phyloP scores from a whole-genome alignment of 1,139 yeast species.

The Sugiyamaella neomexicana region DNA sequence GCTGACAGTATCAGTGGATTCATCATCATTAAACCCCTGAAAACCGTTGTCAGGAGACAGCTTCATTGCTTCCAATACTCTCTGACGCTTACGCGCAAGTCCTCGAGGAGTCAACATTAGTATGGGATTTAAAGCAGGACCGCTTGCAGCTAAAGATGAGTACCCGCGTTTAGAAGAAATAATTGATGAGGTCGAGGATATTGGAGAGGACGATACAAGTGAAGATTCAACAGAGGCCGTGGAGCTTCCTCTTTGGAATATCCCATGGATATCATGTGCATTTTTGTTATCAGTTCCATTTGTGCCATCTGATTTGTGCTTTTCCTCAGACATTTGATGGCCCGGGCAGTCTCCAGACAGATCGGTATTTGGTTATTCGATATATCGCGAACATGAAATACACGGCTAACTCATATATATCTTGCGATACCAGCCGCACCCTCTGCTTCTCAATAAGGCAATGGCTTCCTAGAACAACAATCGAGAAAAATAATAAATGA shows the following conservation, averaged over 20 bases:
- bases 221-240: neutral
- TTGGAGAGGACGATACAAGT: neutral
- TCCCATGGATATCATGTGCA: neutral
- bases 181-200: slow-evolving; percentile 2
- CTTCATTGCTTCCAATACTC: slow-evolving; percentile 10
- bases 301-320: slow-evolving; percentile 1
- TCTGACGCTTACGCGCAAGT: slow-evolving; percentile 15
- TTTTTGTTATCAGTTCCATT: neutral
- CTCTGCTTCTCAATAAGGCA: no score
- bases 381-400: no score
- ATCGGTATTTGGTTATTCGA: no score
- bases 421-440: no score
- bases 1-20: neutral
- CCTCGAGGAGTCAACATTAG: slow-evolving; percentile 18
- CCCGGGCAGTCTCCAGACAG: neutral
- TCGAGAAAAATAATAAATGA: no score
- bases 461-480: no score
- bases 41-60: slow-evolving; percentile 1
- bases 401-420: no score
- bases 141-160: neutral
- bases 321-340: slow-evolving; percentile 4
- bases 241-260: neutral
- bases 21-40: neutral
- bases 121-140: slow-evolving; percentile 14
- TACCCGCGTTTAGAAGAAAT: neutral